Evolutionary conservation across 2,329 filamentous ascomycete species (phyloP).

Genomic region (Venturia effusa): DNA sequence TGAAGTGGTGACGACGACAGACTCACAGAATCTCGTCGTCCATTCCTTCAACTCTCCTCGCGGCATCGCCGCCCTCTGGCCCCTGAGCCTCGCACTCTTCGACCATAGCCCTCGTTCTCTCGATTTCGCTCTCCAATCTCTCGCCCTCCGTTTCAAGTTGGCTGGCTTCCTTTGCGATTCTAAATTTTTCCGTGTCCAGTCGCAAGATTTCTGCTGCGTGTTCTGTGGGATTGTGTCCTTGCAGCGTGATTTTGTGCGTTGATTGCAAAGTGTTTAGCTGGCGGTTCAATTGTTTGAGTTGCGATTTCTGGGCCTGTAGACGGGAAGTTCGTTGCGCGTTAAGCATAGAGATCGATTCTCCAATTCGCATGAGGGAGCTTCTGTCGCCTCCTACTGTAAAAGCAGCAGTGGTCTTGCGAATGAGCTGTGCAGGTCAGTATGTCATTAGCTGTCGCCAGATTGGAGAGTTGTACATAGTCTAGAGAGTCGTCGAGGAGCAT

Average conservation of each 20-base stretch:
- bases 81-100: conserved; percentile 81
- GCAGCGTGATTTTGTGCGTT: conserved; percentile 66
- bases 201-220: conserved; percentile 78
- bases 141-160: conserved; percentile 94
- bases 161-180: conserved; percentile 79
- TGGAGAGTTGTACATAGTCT: conserved; percentile 52
- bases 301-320: conserved; percentile 32
- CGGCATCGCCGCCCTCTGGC: conserved; percentile 57
- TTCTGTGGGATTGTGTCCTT: conserved; percentile 62
- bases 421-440: conserved; percentile 49
- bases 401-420: conserved; percentile 82
- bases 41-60: conserved; percentile 31
- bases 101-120: conserved; percentile 61
- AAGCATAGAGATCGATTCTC: conserved; percentile 73
- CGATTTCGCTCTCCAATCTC: conserved; percentile 68
- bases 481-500: conserved; percentile 96
- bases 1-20: background rate
- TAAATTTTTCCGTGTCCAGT: conserved; percentile 88
- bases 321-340: conserved; percentile 72
- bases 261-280: conserved; percentile 62
- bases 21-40: conserved; percentile 40
- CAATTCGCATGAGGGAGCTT: conserved; percentile 68
- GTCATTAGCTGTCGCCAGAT: background rate
- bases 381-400: conserved; percentile 93
- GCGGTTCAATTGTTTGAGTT: conserved; percentile 52